Percentiles rank a stretch among this genome's conserved stretches.
phyloP scores from a whole-genome alignment of 2,329 filamentous ascomycete genomes.

The Fusarium sp. region DNA sequence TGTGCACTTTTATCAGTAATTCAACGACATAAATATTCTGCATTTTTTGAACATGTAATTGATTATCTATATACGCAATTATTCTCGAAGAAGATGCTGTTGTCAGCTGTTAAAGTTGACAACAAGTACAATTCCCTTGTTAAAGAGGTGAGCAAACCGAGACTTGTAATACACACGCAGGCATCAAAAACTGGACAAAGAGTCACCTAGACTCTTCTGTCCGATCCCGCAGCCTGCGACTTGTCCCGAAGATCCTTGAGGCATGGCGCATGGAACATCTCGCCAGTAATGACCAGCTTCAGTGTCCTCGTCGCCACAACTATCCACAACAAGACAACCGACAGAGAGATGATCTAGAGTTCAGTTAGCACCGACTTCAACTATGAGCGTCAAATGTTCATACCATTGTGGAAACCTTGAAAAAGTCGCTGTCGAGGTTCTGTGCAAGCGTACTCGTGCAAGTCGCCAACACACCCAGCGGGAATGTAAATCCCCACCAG shows the following conservation, averaged over 20 bases:
- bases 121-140: neutral
- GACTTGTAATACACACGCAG: neutral
- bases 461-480: slow-evolving; percentile 58
- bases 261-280: slow-evolving; percentile 60
- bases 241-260: slow-evolving; percentile 53
- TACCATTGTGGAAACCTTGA: slow-evolving; percentile 55
- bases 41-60: neutral
- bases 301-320: slow-evolving; percentile 55
- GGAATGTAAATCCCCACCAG: slow-evolving; percentile 63
- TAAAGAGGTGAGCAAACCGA: neutral
- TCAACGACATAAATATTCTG: neutral
- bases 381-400: neutral
- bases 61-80: neutral
- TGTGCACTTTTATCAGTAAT: neutral
- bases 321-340: slow-evolving; percentile 57
- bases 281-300: slow-evolving; percentile 52
- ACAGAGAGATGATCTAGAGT: slow-evolving; percentile 54
- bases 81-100: neutral
- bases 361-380: slow-evolving; percentile 8
- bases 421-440: slow-evolving; percentile 58
- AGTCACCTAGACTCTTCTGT: slow-evolving; percentile 43
- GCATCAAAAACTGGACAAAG: neutral
- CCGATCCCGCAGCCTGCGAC: slow-evolving; percentile 40
- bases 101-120: neutral
- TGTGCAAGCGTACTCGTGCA: slow-evolving; percentile 54